Percentiles rank a stretch among this genome's conserved stretches.
Evolutionary conservation across 2,329 filamentous ascomycete species (phyloP).

Genomic region (Sphaerulina musiva): DNA sequence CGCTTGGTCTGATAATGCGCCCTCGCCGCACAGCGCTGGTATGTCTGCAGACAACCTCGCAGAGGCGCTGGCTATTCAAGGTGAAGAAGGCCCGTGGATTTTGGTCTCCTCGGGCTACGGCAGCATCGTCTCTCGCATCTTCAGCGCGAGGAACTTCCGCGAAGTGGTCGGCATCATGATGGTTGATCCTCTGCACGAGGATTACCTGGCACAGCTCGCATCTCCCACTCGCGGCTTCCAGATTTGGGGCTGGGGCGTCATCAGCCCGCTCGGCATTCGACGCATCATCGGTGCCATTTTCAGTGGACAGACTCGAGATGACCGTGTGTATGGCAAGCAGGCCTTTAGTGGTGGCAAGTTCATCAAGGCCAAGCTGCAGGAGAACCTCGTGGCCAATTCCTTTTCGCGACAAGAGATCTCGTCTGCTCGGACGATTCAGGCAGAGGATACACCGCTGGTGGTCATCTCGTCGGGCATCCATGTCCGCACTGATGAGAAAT

Average conservation of each 20-base stretch:
- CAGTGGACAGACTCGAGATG: conserved; percentile 68
- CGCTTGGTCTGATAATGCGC: conserved; percentile 83
- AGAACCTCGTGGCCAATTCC: conserved; percentile 78
- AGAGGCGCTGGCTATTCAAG: conserved; percentile 72
- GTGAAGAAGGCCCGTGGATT: conserved; percentile 83
- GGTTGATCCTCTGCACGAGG: conserved; percentile 84
- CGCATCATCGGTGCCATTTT: conserved; percentile 75
- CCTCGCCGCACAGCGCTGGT: conserved; percentile 85
- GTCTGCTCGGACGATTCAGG: conserved; percentile 73
- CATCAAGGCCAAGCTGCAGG: conserved; percentile 87
- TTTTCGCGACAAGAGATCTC: conserved; percentile 77
- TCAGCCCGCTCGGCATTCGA: conserved; percentile 81
- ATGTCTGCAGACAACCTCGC: conserved; percentile 87
- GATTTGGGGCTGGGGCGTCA: conserved; percentile 77
- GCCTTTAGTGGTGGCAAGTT: conserved; percentile 74
- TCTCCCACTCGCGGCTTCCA: conserved; percentile 66
- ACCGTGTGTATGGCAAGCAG: conserved; percentile 75
- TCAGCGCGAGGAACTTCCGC: conserved; percentile 72
- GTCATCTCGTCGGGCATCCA: conserved; percentile 76
- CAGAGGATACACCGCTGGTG: conserved; percentile 65
- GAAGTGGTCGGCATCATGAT: conserved; percentile 73
- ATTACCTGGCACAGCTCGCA: conserved; percentile 64
- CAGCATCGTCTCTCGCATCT: conserved; percentile 83
- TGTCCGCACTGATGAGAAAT: conserved; percentile 59
- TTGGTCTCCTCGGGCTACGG: conserved; percentile 81